These are phyloP conservation scores for Gastrolobium bilobum DNA, from an alignment of 306 rosid species.

Conservation along the genomic window DNA sequence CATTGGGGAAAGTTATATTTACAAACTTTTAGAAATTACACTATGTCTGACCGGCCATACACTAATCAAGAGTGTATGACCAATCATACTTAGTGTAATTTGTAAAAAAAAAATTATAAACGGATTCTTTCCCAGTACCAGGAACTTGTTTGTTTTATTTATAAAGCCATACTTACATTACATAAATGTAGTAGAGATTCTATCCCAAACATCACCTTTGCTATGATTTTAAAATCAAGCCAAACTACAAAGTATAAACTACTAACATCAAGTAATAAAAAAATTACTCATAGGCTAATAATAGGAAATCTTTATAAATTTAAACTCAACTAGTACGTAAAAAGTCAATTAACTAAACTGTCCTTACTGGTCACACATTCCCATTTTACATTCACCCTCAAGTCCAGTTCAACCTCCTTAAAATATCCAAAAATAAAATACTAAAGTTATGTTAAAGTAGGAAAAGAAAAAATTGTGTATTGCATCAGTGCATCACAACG, in stretches of 20 bases:
- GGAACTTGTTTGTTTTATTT: slow-evolving; percentile 22
- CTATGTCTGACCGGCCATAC: no score
- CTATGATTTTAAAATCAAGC: no score
- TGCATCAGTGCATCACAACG: slow-evolving; percentile 28
- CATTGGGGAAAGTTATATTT: no score
- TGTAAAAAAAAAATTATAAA: no score
- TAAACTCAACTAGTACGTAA: no score
- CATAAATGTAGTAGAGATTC: not conserved
- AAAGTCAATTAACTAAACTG: not conserved
- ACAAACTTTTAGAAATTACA: no score
- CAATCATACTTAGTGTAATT: no score
- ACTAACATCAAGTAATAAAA: not conserved
- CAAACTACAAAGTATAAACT: not conserved
- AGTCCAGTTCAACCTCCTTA: not conserved
- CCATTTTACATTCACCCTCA: not conserved
- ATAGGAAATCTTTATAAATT: not conserved
- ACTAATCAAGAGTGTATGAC: no score
- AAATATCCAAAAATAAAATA: not conserved
- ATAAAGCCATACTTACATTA: slow-evolving; percentile 25
- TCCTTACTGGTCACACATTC: not conserved
- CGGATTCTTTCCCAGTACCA: no score
- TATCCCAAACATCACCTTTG: not conserved
- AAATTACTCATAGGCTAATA: not conserved
- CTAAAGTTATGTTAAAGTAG: not conserved
- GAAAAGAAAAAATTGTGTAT: not conserved